phyloP scores from a whole-genome alignment of 2,329 filamentous ascomycete genomes.

The Ceratocystiopsis brevicomis region DNA sequence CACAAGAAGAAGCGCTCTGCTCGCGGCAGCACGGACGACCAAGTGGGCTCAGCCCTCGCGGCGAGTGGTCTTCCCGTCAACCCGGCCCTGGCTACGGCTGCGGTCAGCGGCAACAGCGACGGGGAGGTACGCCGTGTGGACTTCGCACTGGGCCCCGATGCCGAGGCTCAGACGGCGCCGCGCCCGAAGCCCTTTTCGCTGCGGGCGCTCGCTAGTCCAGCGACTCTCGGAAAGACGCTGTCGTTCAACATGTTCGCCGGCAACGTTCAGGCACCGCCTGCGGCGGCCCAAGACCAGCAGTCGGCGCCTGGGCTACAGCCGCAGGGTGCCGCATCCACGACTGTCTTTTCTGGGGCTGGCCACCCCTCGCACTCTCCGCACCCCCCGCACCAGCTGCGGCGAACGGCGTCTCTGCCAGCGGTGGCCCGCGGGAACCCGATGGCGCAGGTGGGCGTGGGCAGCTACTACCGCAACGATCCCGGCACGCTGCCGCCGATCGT shows the following conservation, averaged over 20 bases:
- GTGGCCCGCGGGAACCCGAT: not conserved
- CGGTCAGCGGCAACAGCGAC: not conserved
- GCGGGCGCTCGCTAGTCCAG: slow-evolving; percentile 23
- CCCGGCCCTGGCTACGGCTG: not conserved
- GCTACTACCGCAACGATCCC: slow-evolving; percentile 7
- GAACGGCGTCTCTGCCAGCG: slow-evolving; percentile 35
- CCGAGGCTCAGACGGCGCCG: slow-evolving; percentile 17
- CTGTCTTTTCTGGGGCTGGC: not conserved
- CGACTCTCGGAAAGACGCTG: slow-evolving; percentile 31
- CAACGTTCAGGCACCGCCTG: slow-evolving; percentile 6
- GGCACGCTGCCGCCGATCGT: slow-evolving; percentile 14
- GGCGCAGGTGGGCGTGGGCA: slow-evolving; percentile 1
- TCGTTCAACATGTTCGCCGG: slow-evolving; percentile 36
- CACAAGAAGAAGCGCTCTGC: slow-evolving; percentile 16
- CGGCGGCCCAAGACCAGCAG: not conserved
- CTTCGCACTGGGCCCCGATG: slow-evolving; percentile 19
- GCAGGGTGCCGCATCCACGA: no score
- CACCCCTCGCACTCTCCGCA: not conserved
- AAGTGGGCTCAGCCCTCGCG: not conserved
- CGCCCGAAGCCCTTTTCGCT: slow-evolving; percentile 17
- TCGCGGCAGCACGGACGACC: slow-evolving; percentile 1
- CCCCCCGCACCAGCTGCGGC: slow-evolving; percentile 17
- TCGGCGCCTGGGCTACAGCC: no score
- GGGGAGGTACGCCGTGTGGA: slow-evolving; percentile 21
- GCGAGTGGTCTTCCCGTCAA: not conserved